Conservation (phyloP, 225 moss, liverwort and hornwort genomes). For the Bryoerythrophyllum caledonicum region DNA sequence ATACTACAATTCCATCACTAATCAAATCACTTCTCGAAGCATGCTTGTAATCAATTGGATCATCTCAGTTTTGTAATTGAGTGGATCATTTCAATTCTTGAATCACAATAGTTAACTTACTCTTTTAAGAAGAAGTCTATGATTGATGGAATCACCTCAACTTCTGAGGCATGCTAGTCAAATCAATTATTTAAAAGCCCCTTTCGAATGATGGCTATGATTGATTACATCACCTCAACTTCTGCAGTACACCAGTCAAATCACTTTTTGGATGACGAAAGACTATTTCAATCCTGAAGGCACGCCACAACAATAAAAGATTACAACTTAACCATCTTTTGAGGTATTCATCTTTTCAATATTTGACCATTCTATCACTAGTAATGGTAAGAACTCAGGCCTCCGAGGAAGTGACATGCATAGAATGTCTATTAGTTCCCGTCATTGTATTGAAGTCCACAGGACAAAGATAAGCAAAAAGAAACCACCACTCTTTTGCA, state of each 20-base stretch:
- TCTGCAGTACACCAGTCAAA: rapidly evolving
- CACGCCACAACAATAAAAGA: not conserved
- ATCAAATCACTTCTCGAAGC: too few species aligned
- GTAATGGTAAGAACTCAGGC: too few species aligned
- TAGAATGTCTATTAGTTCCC: too few species aligned
- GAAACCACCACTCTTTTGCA: too few species aligned
- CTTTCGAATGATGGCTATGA: not conserved
- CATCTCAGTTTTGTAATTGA: too few species aligned
- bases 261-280: not conserved
- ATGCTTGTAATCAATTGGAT: too few species aligned
- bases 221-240: not conserved
- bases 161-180: not conserved
- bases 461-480: too few species aligned
- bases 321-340: not conserved
- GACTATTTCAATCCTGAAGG: not conserved
- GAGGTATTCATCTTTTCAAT: not conserved
- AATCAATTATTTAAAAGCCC: not conserved
- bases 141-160: not conserved
- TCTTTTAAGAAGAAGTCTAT: not conserved
- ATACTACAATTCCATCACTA: too few species aligned
- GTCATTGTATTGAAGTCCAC: too few species aligned
- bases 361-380: not conserved
- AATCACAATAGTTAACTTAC: not conserved
- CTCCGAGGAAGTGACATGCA: too few species aligned
- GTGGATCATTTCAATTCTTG: too few species aligned